These are phyloP conservation scores for Lachnum nothofagi DNA, from an alignment of 2,329 filamentous ascomycete genomes.

Conservation along the genomic window DNA sequence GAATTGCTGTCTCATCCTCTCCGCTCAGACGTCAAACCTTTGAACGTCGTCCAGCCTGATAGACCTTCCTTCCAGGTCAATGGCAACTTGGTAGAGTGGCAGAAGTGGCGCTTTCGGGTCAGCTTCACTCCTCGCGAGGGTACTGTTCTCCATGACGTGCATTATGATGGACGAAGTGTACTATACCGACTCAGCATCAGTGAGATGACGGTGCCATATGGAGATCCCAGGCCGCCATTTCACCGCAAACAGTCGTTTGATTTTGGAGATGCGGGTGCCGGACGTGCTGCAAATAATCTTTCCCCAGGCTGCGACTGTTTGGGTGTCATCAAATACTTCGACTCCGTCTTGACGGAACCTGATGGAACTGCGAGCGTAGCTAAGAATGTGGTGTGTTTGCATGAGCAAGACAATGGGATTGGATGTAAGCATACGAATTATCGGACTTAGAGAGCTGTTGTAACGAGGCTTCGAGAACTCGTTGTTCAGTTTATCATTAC, in stretches of 20 bases:
- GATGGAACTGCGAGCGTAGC: slow-evolving; percentile 49
- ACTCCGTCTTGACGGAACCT: slow-evolving; percentile 48
- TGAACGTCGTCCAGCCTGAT: slow-evolving; percentile 58
- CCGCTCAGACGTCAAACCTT: slow-evolving; percentile 49
- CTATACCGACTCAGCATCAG: slow-evolving; percentile 53
- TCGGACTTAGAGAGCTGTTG: slow-evolving; percentile 58
- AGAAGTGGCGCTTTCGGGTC: slow-evolving; percentile 57
- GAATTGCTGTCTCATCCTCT: slow-evolving; percentile 37
- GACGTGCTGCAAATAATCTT: slow-evolving; percentile 61
- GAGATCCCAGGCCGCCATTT: slow-evolving; percentile 55
- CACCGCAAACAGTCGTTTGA: slow-evolving; percentile 65
- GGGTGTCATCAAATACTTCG: slow-evolving; percentile 62
- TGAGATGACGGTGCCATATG: slow-evolving; percentile 61
- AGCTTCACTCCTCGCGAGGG: slow-evolving; percentile 57
- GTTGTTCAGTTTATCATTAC: slow-evolving; percentile 65
- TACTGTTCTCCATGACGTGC: slow-evolving; percentile 54
- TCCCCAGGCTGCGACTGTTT: slow-evolving; percentile 63
- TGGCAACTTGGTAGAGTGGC: slow-evolving; percentile 41
- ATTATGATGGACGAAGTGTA: slow-evolving; percentile 53
- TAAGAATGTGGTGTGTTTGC: slow-evolving; percentile 60
- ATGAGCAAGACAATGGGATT: slow-evolving; percentile 65
- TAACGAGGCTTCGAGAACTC: slow-evolving; percentile 56
- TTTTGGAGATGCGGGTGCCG: slow-evolving; percentile 60
- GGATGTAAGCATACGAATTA: slow-evolving; percentile 68
- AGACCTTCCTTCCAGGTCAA: slow-evolving; percentile 54